Conservation (phyloP, 176 grass and related monocot genomes). For the Aegilops longissima region DNA sequence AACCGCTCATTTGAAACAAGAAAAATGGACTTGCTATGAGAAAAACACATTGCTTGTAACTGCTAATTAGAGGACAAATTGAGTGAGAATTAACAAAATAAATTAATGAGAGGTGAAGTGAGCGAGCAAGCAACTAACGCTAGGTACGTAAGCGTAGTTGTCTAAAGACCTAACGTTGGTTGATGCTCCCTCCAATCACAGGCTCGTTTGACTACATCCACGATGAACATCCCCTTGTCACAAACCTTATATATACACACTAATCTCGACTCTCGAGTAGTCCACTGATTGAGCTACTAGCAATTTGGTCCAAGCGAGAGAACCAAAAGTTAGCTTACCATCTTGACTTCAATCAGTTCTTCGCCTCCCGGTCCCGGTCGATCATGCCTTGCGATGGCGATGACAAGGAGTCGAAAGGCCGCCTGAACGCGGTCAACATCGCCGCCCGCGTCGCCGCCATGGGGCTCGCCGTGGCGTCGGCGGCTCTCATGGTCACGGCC, state of each 20-base stretch:
- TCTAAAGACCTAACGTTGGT: slow-evolving; percentile 2
- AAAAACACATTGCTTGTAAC: neutral
- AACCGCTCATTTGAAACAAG: neutral
- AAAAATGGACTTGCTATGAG: neutral
- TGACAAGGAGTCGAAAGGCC: slow-evolving; percentile 18
- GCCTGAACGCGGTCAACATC: neutral
- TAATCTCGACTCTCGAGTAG: neutral
- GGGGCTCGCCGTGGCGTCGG: slow-evolving; percentile 38
- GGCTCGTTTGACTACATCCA: neutral
- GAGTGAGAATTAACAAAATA: neutral
- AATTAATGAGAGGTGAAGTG: neutral
- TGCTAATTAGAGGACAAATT: neutral
- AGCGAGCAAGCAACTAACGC: slow-evolving; percentile 12
- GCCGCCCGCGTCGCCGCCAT: slow-evolving; percentile 19
- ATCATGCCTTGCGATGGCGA: slow-evolving; percentile 6
- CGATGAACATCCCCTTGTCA: neutral
- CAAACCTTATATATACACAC: neutral
- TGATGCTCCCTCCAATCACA: slow-evolving; percentile 26
- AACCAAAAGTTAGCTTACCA: neutral
- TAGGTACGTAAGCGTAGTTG: neutral
- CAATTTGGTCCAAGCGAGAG: neutral
- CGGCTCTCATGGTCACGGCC: slow-evolving; percentile 39
- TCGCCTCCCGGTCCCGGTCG: neutral
- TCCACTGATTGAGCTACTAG: neutral
- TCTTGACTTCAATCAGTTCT: neutral